These are phyloP conservation scores for Aulographum hederae DNA, from an alignment of 2,329 filamentous ascomycete genomes.

Conservation along the genomic window DNA sequence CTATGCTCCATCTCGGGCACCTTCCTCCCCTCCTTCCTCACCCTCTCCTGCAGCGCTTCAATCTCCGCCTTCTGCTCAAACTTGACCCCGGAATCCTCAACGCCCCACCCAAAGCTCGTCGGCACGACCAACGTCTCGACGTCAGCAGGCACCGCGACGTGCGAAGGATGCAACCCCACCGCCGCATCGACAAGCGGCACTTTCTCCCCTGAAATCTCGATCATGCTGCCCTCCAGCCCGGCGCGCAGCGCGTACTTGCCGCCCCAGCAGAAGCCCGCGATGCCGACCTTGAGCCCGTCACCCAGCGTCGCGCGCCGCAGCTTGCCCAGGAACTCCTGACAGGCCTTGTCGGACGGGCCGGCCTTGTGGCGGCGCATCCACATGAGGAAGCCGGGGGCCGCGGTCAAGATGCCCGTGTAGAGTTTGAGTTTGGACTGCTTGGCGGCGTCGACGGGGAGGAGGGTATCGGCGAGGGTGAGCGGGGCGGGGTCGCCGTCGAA, in stretches of 20 bases:
- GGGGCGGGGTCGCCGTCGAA: conserved; percentile 14
- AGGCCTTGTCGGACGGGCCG: conserved; percentile 14
- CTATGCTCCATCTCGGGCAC: conserved; percentile 15
- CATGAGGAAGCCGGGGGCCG: conserved; percentile 13
- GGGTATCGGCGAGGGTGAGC: conserved; percentile 16
- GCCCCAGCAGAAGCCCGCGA: conserved; percentile 21
- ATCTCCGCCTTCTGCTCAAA: conserved; percentile 14
- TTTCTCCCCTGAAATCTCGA: conserved; percentile 16
- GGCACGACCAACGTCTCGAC: conserved; percentile 18
- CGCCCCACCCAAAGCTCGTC: conserved; percentile 15
- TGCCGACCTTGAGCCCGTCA: conserved; percentile 14
- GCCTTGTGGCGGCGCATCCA: conserved; percentile 17
- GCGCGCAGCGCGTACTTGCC: conserved; percentile 17
- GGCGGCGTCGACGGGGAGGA: conserved; percentile 17
- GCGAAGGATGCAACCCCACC: conserved; percentile 19
- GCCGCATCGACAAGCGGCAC: conserved; percentile 19
- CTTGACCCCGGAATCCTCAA: conserved; percentile 12
- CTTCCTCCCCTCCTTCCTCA: conserved; percentile 8
- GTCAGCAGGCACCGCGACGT: conserved; percentile 17
- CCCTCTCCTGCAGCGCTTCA: conserved; percentile 12
- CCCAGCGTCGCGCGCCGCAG: conserved; percentile 15
- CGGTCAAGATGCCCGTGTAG: conserved; percentile 21
- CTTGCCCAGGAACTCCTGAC: conserved; percentile 15
- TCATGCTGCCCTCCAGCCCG: conserved; percentile 13
- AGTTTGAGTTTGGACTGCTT: conserved; percentile 17